Base-by-base conservation (phyloP, 306 rosid species). In the Coriaria nepalensis region DNA sequence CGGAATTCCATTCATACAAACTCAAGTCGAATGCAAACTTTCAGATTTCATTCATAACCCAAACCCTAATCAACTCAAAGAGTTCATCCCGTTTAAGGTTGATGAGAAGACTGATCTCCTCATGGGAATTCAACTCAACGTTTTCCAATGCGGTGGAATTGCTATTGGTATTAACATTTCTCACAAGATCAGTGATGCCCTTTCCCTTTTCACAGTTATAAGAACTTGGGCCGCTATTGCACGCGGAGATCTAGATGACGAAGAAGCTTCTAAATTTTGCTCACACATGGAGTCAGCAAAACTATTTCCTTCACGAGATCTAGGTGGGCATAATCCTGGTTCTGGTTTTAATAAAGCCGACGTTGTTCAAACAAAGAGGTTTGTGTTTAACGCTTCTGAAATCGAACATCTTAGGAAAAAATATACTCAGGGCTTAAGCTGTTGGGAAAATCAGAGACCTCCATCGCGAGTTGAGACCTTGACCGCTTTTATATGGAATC, bases 171-270 rank as follows among this genome's bases (percentile, higher is more conserved):
- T 37, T 4, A 54, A 64, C 56, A 13, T 65, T 35, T 49, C 76
- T 6, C 71, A 70, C 33, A 51, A 56, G 46, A 37, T 70, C 7
- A 62, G 49, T 0, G 76, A 70, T 10, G 76, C 55, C 1, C 45
- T 40, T 4, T 63, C 75, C 0, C 43, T 9, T 13, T 13, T 54
- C 35, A 6, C 33, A 3, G 60, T 70, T 45, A 33, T 48, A 6
- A 41, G 48, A 50, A 50, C 12, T 37, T 65, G 68, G 76, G 60
- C 65, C 0, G 53, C 35, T 10, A 60, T 33, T 2, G 33, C 57
- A 15, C 50, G 34, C 7, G 66, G 67, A 4, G 58, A 50, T 10
- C n/a, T 13, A 20, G 48, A 44, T 5, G 48, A 13, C n/a, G 13
- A 10, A 13, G 0, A 7, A 6, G 5, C 7, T 2, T 44, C n/a